Evolutionary conservation across 1,284 basidiomycete species (phyloP), one percentile per base, ranked within the genome.

Genomic region (Naganishia liquefaciens): DNA sequence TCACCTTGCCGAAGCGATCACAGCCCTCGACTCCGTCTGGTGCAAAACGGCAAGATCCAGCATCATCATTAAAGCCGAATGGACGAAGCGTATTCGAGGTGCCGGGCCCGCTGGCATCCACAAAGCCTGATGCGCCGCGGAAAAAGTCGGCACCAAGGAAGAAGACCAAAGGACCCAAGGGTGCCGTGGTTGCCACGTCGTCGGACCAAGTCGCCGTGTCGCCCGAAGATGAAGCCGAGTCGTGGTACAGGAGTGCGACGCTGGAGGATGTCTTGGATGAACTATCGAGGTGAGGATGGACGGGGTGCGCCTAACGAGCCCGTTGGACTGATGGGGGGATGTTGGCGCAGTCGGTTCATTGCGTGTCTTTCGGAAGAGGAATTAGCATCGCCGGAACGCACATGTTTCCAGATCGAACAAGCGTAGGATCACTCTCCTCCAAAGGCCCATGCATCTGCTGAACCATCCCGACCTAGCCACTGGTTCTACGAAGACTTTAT

Each of bases 401-500:
- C 99, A 74, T 97, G 93, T 81, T 99, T 99, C 81, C 96, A 99
- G 80, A 93, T 98, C 66, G 96, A 99, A 80, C 94, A 98, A 84
- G 96, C 96, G 91, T 96, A 77, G 74, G 91, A 77, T 65, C 43
- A 63, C 52, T 62, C 57, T 66, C 17, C 15, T 69, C 55, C 68
- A 67, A 53, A 40, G 11, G 27, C 30, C 11, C 54, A 23, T 47
- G 46, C 23, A 47, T 57, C 63, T 25, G 42, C 61, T 23, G 28
- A 44, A 37, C 40, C 15, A 30, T 9, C 33, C 11, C 47, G 10
- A 23, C 64, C 30, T 75, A 96, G 93, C 21, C 95, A 99, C 78
- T 99, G 96, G 96, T 99, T 93, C 80, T 99, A 99, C 76, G 95
- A 99, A 81, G 96, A 99, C 79, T 99, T 97, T 73, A 87, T 99